These are phyloP conservation scores for Vigna unguiculata DNA, from an alignment of 306 rosid genomes.

Conservation along the genomic window DNA sequence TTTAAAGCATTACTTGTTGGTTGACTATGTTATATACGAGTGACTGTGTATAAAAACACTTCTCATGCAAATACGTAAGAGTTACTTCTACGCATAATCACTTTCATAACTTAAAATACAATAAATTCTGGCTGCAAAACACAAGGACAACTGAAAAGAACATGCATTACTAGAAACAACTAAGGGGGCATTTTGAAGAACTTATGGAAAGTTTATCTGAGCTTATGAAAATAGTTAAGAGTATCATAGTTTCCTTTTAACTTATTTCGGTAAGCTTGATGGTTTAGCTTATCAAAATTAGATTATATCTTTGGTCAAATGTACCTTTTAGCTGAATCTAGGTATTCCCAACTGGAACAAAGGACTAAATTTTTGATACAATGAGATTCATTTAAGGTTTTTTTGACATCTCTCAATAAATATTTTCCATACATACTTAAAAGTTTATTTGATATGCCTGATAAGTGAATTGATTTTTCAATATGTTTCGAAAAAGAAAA, in stretches of 20 bases:
- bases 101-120: conserved; percentile 16
- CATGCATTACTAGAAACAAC: conserved; percentile 19
- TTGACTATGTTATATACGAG: background rate
- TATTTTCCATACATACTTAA: too few relatives aligned
- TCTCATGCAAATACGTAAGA: conserved; percentile 10
- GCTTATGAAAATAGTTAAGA: background rate
- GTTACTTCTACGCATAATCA: conserved; percentile 19
- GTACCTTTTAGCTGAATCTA: too few relatives aligned
- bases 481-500: background rate
- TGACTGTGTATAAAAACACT: background rate
- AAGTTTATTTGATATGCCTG: background rate
- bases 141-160: background rate
- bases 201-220: background rate
- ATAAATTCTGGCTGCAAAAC: background rate
- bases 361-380: too few relatives aligned
- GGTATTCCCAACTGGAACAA: too few relatives aligned
- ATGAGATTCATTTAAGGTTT: too few relatives aligned
- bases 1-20: conserved; percentile 29
- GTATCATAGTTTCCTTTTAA: background rate
- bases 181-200: background rate
- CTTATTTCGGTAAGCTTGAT: background rate
- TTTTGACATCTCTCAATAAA: too few relatives aligned
- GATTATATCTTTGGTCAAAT: background rate
- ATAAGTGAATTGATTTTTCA: background rate
- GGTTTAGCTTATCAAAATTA: background rate